phyloP scores from a whole-genome alignment of 768 basidiomycete species.

The Strobilomyces confusus region DNA sequence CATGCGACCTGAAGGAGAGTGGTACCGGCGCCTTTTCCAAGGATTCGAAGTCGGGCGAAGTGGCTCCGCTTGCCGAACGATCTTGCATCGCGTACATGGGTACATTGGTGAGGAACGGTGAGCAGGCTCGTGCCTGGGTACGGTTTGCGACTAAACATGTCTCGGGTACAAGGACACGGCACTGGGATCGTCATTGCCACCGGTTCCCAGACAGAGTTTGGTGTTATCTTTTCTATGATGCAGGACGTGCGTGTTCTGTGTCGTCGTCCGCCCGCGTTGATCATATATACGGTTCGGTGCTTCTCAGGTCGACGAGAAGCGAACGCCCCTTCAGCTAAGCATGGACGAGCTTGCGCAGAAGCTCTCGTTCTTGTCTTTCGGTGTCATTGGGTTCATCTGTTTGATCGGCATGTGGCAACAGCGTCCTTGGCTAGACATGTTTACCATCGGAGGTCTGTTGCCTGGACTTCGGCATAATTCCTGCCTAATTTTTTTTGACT shows the following conservation, averaged over 20 bases:
- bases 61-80: slow-evolving; percentile 73
- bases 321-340: slow-evolving; percentile 86
- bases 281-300: neutral
- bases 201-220: slow-evolving; percentile 87
- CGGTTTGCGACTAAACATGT: neutral
- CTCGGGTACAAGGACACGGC: slow-evolving; percentile 57
- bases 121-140: slow-evolving; percentile 7
- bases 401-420: slow-evolving; percentile 83
- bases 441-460: slow-evolving; percentile 89
- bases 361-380: slow-evolving; percentile 86
- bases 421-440: slow-evolving; percentile 95
- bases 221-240: slow-evolving; percentile 97
- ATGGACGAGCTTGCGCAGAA: slow-evolving; percentile 98
- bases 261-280: neutral
- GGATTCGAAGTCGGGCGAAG: slow-evolving; percentile 35
- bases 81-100: slow-evolving; percentile 94
- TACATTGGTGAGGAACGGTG: slow-evolving; percentile 87
- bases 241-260: slow-evolving; percentile 63
- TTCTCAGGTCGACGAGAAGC: slow-evolving; percentile 70
- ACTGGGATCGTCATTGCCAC: slow-evolving; percentile 84
- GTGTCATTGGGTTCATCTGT: slow-evolving; percentile 91
- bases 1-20: slow-evolving; percentile 45
- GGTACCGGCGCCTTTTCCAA: slow-evolving; percentile 5
- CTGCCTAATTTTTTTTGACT: slow-evolving; percentile 14
- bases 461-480: neutral